Evolutionary conservation across 176 grass and related monocot genomes (phyloP).

Genomic region (Bolboschoenus planiculmis): DNA sequence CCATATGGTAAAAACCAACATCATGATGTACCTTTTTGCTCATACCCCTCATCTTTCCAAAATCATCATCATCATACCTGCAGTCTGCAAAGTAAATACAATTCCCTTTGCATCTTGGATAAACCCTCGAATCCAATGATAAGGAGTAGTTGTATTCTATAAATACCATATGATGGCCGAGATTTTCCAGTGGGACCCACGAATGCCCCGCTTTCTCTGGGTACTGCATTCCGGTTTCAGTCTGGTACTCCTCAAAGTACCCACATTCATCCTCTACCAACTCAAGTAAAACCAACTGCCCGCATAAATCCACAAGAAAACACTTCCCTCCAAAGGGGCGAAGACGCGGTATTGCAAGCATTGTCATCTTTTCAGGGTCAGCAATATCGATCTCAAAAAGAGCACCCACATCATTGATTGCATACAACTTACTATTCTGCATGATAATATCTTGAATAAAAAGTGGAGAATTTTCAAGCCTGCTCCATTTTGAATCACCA

Average conservation of each 20-base stretch:
- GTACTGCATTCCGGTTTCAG: too few species aligned
- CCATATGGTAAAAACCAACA: neutral
- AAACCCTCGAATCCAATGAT: neutral
- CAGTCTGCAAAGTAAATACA: constrained; percentile 1
- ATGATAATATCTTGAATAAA: neutral
- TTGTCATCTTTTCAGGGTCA: neutral
- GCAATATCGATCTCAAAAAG: neutral
- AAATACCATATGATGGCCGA: too few species aligned
- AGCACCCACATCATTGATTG: neutral
- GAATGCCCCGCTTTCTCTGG: too few species aligned
- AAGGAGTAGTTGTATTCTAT: neutral
- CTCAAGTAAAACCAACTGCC: too few species aligned
- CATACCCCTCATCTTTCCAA: neutral
- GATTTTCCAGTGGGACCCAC: too few species aligned
- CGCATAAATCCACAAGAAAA: neutral
- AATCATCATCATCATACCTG: neutral
- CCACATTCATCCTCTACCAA: too few species aligned
- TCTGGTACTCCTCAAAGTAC: too few species aligned
- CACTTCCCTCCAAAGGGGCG: neutral
- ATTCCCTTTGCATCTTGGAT: neutral
- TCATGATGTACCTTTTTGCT: neutral
- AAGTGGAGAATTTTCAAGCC: neutral
- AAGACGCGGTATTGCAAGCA: neutral
- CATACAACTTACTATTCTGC: neutral
- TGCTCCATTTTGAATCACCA: neutral